phyloP scores from a whole-genome alignment of 2,329 filamentous ascomycete species.

The Knufia fluminis region DNA sequence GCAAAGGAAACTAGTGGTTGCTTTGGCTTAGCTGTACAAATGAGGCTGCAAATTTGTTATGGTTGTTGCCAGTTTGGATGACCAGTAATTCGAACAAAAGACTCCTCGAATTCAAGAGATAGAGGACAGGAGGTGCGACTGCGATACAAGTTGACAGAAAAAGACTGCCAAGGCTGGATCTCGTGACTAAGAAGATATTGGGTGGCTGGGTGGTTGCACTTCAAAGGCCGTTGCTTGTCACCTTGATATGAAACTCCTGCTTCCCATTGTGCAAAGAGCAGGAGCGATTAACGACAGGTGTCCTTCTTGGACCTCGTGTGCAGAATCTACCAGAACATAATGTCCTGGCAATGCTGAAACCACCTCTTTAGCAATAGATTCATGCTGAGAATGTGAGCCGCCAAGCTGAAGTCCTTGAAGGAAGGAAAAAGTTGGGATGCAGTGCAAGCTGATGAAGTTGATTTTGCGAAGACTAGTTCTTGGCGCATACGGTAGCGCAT shows the following conservation, averaged over 20 bases:
- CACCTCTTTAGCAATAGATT: constrained; percentile 8
- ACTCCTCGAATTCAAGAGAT: no score
- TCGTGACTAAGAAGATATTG: no score
- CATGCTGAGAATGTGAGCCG: constrained; percentile 11
- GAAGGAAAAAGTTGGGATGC: not conserved
- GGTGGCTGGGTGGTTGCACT: no score
- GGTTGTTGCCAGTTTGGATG: no score
- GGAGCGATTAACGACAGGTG: constrained; percentile 12
- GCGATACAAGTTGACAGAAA: no score
- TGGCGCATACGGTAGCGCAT: not conserved
- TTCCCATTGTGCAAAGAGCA: constrained; percentile 2
- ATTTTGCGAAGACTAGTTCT: not conserved
- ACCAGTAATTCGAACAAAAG: no score
- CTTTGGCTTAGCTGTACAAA: no score
- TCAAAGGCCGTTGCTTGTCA: constrained; percentile 10
- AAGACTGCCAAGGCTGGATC: no score
- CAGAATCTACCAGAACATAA: not conserved
- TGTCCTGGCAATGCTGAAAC: not conserved
- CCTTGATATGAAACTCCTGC: constrained; percentile 11
- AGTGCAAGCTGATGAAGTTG: not conserved
- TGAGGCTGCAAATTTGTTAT: no score
- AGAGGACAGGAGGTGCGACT: no score
- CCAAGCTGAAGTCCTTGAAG: constrained; percentile 10
- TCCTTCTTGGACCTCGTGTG: constrained; percentile 7
- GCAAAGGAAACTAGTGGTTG: no score